Base-by-base conservation (phyloP, 2,329 filamentous ascomycete genomes). In the Claviceps lovelessii region DNA sequence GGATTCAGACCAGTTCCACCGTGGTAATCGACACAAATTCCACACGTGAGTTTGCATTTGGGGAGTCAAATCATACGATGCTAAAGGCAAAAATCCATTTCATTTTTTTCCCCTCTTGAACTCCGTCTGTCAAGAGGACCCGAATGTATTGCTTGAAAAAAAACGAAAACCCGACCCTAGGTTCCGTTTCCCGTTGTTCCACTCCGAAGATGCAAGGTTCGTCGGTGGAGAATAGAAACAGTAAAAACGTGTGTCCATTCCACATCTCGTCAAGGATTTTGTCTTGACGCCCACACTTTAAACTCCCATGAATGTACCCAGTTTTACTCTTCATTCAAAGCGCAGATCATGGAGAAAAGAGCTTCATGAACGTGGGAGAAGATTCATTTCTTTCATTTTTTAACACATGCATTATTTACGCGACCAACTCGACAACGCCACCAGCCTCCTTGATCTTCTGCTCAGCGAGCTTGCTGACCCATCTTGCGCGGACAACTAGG, bases 401-500 rank as follows among this genome's bases (percentile, higher is more conserved):
- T 9, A 10, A 19, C 37, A 19, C 19, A 33, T 45, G 49, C 50
- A 49, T 46, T 46, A 63, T 67, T 71, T 74, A 96, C 77, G 90
- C 90, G 70, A 96, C 88, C 73, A 96, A 82, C 83, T 96, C 89
- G 69, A 95, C 80, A 70, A 95, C 88, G 76, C 91, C 91, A 75
- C 93, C 93, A 69, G 90, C 91, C 76, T 93, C 89, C 73, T 88
- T 95, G 77, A 98, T 96, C 87, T 98, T 98, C 79, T 88, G 81
- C 86, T 98, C 93, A 65, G 93, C 93, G 74, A 95, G 85, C 73
- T 87, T 86, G 81, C 85, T 90, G 76, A 98, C 88, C 80, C 90
- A 97, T 73, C 93, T 81, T 66, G 93, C 91, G 72, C 88, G 88
- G 64, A 98, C 90, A 69, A 98, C 88, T 68, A 98, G 76, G 65